Evolutionary conservation across 140 eudicot genomes (phyloP), one percentile per base, ranked within the genome.

Genomic region (Cichorium intybus): DNA sequence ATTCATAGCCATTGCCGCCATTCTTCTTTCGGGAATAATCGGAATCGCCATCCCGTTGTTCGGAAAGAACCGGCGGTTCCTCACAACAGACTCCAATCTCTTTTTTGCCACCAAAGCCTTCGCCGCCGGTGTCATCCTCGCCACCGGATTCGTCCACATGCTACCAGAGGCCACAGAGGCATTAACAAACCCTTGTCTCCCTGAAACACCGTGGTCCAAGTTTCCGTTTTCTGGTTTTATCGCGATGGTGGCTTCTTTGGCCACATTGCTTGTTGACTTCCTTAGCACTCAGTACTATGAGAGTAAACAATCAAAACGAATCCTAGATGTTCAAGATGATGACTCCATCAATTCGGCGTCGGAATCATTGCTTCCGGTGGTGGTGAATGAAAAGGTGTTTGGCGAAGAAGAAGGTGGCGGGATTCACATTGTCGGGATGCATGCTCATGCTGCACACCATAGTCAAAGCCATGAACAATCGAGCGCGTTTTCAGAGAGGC

Each of bases 141-240:
- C 99, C 24, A 93, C 99, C 0, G 97, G 97, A 12, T 88, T 93
- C 26, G 99, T 93, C 20, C 99, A 93, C 81, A 88, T 93, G 88
- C 61, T 93, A 41, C 95, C 99, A 7, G 99, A 88, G 20, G 99
- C 95, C 75, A 80, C 93, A 0, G 56, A 73, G 28, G 82, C 95
- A 5, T 56, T 93, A 15, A 75, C 97, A 0, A 73, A 93, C 57
- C 56, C 78, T 0, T 93, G 99, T 69, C 70, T 88, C 15, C 97
- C 99, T 0, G 45, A 67, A 53, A 64, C 28, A 29, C 99, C 99
- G 0, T 93, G 97, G 99, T 84, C 90, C 4, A 83, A 88, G 51
- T 93, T 93, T 56, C 99, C 97, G 0, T 93, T 93, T 47, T 75
- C 97, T 6, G 99, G 99, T 16, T 88, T 93, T 60, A 57, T 88